These are phyloP conservation scores for Aspergillus texensis DNA, from an alignment of 2,329 filamentous ascomycete species.

Conservation along the genomic window DNA sequence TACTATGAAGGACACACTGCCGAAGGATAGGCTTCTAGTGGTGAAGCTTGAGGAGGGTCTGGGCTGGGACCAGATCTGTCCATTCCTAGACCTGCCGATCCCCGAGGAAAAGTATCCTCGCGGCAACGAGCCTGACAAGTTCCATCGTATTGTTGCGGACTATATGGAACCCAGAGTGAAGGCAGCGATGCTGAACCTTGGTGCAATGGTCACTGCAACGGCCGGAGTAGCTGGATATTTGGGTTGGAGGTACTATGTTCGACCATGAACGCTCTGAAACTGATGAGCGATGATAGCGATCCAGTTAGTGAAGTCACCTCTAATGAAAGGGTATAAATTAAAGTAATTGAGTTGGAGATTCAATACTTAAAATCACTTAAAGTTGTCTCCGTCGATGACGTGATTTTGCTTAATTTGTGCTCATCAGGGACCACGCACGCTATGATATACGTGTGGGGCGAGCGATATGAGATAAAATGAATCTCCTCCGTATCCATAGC, in stretches of 20 bases:
- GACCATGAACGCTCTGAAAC: background rate
- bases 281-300: no score
- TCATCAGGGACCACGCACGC: background rate
- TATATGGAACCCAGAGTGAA: conserved; percentile 19
- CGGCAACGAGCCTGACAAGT: conserved; percentile 25
- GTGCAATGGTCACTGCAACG: conserved; percentile 13
- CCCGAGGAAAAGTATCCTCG: conserved; percentile 25
- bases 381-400: background rate
- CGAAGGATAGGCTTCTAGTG: conserved; percentile 21
- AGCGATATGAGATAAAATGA: background rate
- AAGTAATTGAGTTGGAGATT: background rate
- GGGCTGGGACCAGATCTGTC: conserved; percentile 29
- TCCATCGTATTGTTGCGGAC: conserved; percentile 14
- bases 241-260: conserved; percentile 3
- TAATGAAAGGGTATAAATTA: background rate
- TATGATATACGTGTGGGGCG: background rate
- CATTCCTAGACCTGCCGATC: conserved; percentile 23
- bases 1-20: conserved; percentile 21
- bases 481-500: no score
- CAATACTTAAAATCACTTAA: background rate
- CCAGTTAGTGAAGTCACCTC: no score
- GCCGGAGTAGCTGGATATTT: conserved; percentile 18
- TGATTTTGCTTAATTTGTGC: background rate
- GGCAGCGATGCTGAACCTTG: conserved; percentile 16
- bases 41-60: conserved; percentile 26